These are phyloP conservation scores for Coemansia sp. DNA, from an alignment of 192 early-diverging fungal genomes.

Conservation along the genomic window DNA sequence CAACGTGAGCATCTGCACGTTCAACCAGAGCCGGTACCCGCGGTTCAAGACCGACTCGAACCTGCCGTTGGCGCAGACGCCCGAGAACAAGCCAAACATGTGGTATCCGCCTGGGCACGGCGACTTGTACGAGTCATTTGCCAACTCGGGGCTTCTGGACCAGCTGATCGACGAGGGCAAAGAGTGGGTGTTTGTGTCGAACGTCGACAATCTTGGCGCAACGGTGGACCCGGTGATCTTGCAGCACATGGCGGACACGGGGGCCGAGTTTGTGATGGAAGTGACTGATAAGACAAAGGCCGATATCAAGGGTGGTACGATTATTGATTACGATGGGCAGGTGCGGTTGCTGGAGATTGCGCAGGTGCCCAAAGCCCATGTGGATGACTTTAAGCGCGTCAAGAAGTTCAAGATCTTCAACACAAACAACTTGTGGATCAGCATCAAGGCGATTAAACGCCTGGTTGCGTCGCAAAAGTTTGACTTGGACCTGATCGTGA, in stretches of 20 bases:
- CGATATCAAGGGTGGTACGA: constrained; percentile 99
- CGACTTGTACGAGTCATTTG: constrained; percentile 94
- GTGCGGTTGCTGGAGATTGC: constrained; percentile 96
- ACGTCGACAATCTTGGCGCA: constrained; percentile 98
- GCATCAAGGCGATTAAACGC: constrained; percentile 82
- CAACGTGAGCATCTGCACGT: constrained; percentile 90
- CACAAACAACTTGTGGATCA: constrained; percentile 92
- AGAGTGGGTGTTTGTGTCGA: constrained; percentile 98
- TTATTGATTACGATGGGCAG: constrained; percentile 95
- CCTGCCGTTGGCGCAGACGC: constrained; percentile 75
- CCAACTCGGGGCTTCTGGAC: constrained; percentile 92
- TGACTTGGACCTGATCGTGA: constrained; percentile 94
- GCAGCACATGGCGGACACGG: constrained; percentile 83
- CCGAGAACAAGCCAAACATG: constrained; percentile 56
- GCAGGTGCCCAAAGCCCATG: constrained; percentile 95
- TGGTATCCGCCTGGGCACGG: constrained; percentile 98
- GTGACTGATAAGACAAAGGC: constrained; percentile 99
- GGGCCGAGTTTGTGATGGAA: constrained; percentile 97
- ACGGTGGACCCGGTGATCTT: constrained; percentile 93
- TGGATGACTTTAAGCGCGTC: constrained; percentile 98
- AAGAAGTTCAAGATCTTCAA: constrained; percentile 99
- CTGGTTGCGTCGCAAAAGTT: constrained; percentile 77
- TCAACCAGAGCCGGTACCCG: constrained; percentile 96
- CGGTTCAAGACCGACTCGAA: constrained; percentile 91
- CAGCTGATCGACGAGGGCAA: constrained; percentile 91